Conservation (phyloP, 1,284 basidiomycete genomes). For the Tremellales sp. region DNA sequence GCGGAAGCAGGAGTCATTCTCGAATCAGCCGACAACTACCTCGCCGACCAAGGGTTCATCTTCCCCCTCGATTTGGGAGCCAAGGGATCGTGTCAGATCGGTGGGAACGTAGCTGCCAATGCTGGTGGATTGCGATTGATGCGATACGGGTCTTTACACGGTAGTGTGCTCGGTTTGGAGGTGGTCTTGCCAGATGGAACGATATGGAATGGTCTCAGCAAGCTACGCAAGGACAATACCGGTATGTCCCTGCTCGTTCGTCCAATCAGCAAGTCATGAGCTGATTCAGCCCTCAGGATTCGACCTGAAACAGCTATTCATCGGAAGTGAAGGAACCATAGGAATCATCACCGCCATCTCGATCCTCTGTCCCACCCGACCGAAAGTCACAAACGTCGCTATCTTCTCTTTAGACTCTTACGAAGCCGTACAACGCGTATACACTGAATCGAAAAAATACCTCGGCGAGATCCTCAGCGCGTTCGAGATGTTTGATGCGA, state of each 20-base stretch:
- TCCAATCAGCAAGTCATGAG: not conserved
- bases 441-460: slow-evolving; percentile 57
- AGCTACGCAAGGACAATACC: slow-evolving; percentile 94
- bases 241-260: slow-evolving; percentile 52
- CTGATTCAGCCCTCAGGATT: slow-evolving; percentile 59
- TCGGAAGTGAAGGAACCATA: slow-evolving; percentile 93
- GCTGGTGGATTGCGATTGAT: slow-evolving; percentile 92
- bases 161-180: slow-evolving; percentile 93
- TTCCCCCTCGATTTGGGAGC: slow-evolving; percentile 98
- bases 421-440: slow-evolving; percentile 55
- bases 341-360: slow-evolving; percentile 94
- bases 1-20: slow-evolving; percentile 88
- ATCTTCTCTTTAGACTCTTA: slow-evolving; percentile 56
- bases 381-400: slow-evolving; percentile 58
- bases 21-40: slow-evolving; percentile 79
- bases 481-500: slow-evolving; percentile 89
- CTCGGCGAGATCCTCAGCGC: slow-evolving; percentile 95
- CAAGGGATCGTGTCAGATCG: slow-evolving; percentile 99
- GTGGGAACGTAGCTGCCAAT: slow-evolving; percentile 96
- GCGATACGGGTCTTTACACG: slow-evolving; percentile 92
- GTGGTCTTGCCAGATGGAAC: slow-evolving; percentile 96
- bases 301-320: slow-evolving; percentile 97
- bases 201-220: slow-evolving; percentile 76
- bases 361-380: slow-evolving; percentile 88
- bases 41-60: slow-evolving; percentile 85